These are phyloP conservation scores for Termitomyces sp. DNA, from an alignment of 768 basidiomycete species.

Conservation along the genomic window DNA sequence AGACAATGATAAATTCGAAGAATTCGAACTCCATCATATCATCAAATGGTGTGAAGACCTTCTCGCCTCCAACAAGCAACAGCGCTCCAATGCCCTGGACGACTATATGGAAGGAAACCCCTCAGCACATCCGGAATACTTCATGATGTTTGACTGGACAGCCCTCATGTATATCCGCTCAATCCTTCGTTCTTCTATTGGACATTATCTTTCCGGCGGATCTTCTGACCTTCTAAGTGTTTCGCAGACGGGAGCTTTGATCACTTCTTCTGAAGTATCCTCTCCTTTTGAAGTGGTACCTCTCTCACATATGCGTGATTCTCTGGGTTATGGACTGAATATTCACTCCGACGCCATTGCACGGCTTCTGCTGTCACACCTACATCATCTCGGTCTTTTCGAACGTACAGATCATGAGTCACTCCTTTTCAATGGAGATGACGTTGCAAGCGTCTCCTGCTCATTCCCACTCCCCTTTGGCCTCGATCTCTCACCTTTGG, in stretches of 20 bases:
- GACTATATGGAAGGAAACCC: constrained; percentile 53
- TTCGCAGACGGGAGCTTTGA: constrained; percentile 21
- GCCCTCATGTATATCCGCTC: constrained; percentile 59
- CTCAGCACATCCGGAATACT: constrained; percentile 32
- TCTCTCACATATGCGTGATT: constrained; percentile 54
- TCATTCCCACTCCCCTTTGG: constrained; percentile 66
- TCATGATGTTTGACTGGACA: constrained; percentile 65
- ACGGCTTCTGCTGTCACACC: constrained; percentile 48
- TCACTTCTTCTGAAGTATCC: constrained; percentile 18
- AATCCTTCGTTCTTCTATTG: constrained; percentile 43
- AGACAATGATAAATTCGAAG: constrained; percentile 32
- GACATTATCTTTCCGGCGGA: constrained; percentile 13
- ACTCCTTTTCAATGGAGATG: constrained; percentile 32
- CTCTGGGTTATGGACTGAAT: constrained; percentile 54
- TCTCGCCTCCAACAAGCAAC: constrained; percentile 36
- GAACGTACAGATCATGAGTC: constrained; percentile 35
- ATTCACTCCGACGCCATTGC: constrained; percentile 51
- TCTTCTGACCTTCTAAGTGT: constrained; percentile 46
- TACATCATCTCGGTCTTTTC: constrained; percentile 61
- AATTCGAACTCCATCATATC: constrained; percentile 58
- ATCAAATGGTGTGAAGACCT: constrained; percentile 46
- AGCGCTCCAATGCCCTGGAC: constrained; percentile 39
- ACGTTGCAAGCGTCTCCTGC: constrained; percentile 35
- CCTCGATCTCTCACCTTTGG: constrained; percentile 65
- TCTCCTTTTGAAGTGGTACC: constrained; percentile 56